Conservation (phyloP, 352 stramenopile species). For the Globisporangium nunn region DNA sequence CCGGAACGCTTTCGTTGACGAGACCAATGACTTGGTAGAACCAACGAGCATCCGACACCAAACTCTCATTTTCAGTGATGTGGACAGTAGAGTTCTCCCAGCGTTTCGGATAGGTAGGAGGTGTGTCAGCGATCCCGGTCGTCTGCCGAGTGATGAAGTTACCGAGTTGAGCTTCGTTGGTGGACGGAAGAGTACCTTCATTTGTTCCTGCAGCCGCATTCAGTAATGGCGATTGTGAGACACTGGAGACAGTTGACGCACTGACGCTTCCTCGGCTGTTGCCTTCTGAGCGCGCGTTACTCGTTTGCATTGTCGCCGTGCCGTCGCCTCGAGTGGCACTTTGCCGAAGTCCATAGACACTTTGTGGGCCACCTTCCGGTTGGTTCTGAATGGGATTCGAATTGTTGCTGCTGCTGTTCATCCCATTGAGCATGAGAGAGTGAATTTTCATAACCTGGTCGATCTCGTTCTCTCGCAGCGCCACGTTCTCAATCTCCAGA, state of each 20-base stretch:
- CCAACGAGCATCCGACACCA: neutral
- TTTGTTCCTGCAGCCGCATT: neutral
- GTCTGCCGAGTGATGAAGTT: neutral
- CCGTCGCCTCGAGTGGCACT: neutral
- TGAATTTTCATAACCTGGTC: slow-evolving; percentile 49
- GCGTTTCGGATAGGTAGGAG: slow-evolving; percentile 5
- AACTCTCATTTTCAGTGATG: neutral
- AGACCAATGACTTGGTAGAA: slow-evolving; percentile 5
- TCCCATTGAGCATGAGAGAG: slow-evolving; percentile 22
- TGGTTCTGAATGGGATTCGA: no score
- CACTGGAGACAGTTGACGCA: neutral
- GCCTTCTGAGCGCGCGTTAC: neutral
- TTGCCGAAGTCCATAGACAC: neutral
- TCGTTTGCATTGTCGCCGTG: no score
- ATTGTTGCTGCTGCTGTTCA: neutral
- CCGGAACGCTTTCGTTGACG: neutral
- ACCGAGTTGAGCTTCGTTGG: neutral
- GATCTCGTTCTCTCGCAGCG: slow-evolving; percentile 36
- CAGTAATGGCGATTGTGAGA: neutral
- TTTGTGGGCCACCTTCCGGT: neutral
- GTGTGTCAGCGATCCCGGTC: neutral
- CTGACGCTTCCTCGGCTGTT: neutral
- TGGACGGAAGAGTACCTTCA: no score
- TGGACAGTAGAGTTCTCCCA: neutral
- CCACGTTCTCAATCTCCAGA: slow-evolving; percentile 51